Evolutionary conservation across 2,329 filamentous ascomycete species (phyloP), one percentile per base, ranked within the genome.

Genomic region (Hypoxylon sp.): DNA sequence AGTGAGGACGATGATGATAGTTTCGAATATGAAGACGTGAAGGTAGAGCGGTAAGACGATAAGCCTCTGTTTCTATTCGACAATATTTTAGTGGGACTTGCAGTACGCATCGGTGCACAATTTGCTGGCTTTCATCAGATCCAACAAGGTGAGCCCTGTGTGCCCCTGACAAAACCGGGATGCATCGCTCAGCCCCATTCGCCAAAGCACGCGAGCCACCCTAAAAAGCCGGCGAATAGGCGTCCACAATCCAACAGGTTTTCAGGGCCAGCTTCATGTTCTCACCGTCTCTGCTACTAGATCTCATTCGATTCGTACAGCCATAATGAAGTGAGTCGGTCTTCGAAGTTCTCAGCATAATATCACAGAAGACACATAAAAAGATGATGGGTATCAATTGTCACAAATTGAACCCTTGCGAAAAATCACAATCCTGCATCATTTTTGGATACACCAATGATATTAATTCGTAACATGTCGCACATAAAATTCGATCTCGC

Each of bases 11-110:
- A n/a, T 38, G 41, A 36, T 63, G 41, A 53, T 30, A 48, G 30
- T 56, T 23, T 28, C n/a, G 13, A 51, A 28, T 6, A n/a, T 34
- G 48, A 19, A 43, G 25, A 11, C 17, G 23, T 30, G 43, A 49
- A 13, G 19, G 61, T 21, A 59, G 60, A 64, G 68, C 64, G 68
- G 65, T 68, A 70, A 68, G 68, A 25, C 38, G 19, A 57, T 25
- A 59, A 65, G 28, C 57, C 17, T 64, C 36, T 28, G 41, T 38
- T 52, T 53, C 43, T 46, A 52, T 56, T 57, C 21, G 50, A 57
- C 46, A 36, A 48, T 64, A 28, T 49, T 63, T 63, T 57, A 60
- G 67, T 69, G 63, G 63, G 60, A 57, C 64, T 48, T 62, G 67
- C 57, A 52, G 46, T 45, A 59, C 49, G 45, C 28, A 43, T 43